Evolutionary conservation across 306 rosid species (phyloP), one percentile per base, ranked within the genome.

Genomic region (Oemleria cerasiformis): DNA sequence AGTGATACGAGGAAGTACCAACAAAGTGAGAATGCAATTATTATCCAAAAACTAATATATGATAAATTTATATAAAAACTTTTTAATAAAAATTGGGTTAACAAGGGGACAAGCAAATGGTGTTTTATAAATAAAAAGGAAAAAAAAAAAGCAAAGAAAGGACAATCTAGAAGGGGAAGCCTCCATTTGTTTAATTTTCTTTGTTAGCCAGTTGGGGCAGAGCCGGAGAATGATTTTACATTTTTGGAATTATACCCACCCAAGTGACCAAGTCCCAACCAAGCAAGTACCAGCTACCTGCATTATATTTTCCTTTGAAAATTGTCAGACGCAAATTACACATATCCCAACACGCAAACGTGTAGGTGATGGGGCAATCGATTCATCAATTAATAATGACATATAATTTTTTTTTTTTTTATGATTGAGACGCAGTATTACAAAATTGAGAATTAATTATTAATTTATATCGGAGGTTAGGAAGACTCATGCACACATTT

Each of bases 161-260:
- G 9, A n/a, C n/a, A n/a, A n/a, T n/a, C 9, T 14, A 2, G 14
- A 19, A 51, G 14, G 56, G 19, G 56, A 51, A 51, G 56, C 56
- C 12, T 12, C 30, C 2, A 10, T 48, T 12, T 30, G 58, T 19
- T 13, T 53, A 16, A 12, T 53, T 54, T 41, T 54, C 4, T 30
- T 21, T 54, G 11, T 40, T 68, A 38, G 50, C 45, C 34, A 0
- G 62, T 11, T 38, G 36, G 62, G 62, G 62, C 13, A 51, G 38
- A 12, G 19, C 2, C 16, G 8, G 13, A 9, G 4, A 68, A 12
- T 12, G 3, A 51, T 53, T 53, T 0, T 38, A 7, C n/a, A 7
- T n/a, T 39, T 19, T 53, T 53, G 73, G 51, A 54, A 20, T 20
- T 69, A 20, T 39, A 21, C 72, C 48, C n/a, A n/a, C n/a, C n/a